Percentiles rank a stretch among this genome's conserved stretches.
Evolutionary conservation across 495 filamentous ascomycete genomes (phyloP).

Genomic region (Aspergillus egyptiacus): DNA sequence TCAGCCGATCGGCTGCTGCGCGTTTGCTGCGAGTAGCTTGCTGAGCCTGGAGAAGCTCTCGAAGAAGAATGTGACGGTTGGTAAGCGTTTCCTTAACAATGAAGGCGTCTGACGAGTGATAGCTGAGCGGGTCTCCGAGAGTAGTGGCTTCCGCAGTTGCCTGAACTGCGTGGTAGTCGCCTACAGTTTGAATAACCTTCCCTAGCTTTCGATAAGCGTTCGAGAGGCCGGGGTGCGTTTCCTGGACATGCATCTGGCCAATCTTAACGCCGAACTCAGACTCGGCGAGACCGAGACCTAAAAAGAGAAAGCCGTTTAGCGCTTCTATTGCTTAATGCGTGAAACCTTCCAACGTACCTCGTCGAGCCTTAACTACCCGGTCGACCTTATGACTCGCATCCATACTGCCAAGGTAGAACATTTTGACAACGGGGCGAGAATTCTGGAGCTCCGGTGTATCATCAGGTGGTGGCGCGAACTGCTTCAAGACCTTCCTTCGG

Average conservation of each 20-base stretch:
- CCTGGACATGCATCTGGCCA: conserved; percentile 75
- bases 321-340: not conserved
- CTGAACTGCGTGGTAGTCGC: conserved; percentile 96
- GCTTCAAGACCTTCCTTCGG: conserved; percentile 89
- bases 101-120: conserved; percentile 93
- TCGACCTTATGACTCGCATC: conserved; percentile 94
- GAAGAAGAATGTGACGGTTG: conserved; percentile 96
- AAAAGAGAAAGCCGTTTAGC: not conserved
- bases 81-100: conserved; percentile 99
- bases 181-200: conserved; percentile 82
- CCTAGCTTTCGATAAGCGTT: conserved; percentile 94
- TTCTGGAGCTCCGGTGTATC: conserved; percentile 92
- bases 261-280: conserved; percentile 90
- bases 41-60: conserved; percentile 85
- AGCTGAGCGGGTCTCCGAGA: conserved; percentile 85
- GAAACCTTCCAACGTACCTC: conserved; percentile 55
- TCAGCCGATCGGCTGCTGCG: conserved; percentile 80
- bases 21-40: conserved; percentile 71
- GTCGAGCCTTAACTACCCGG: conserved; percentile 81
- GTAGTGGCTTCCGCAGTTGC: conserved; percentile 95
- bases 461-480: conserved; percentile 96
- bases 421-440: conserved; percentile 84
- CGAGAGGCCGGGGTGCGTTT: conserved; percentile 79
- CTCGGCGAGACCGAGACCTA: conserved; percentile 87
- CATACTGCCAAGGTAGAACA: conserved; percentile 94